Conservation (phyloP, 139 green algal species). For the Coelastrella sp. region DNA sequence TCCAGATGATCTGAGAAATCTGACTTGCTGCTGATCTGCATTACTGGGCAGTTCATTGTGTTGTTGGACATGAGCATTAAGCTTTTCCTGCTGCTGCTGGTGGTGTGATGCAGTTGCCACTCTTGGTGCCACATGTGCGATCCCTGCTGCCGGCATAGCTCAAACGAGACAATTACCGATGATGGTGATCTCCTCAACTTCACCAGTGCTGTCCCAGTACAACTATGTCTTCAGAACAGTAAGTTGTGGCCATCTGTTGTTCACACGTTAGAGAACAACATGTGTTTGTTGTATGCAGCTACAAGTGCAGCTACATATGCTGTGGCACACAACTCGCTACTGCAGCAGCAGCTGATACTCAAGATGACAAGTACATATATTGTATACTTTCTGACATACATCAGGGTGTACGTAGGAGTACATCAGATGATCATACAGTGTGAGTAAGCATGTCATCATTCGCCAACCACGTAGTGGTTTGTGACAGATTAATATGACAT, state of each 20-base stretch:
- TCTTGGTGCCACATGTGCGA: neutral
- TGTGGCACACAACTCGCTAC: neutral
- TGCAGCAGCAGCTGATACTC: neutral
- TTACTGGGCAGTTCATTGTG: neutral
- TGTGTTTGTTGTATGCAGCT: neutral
- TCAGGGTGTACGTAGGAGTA: too few relatives aligned
- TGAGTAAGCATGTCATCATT: too few relatives aligned
- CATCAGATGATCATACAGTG: too few relatives aligned
- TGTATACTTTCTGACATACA: neutral
- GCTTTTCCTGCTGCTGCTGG: neutral
- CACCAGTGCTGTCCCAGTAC: neutral
- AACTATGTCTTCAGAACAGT: constrained; percentile 28
- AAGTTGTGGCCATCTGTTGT: neutral
- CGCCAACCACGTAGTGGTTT: too few relatives aligned
- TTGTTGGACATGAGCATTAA: neutral
- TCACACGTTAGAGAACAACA: neutral
- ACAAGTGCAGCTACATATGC: neutral
- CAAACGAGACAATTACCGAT: neutral
- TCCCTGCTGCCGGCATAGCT: too few relatives aligned
- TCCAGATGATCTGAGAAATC: neutral
- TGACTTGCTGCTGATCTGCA: neutral
- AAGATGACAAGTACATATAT: neutral
- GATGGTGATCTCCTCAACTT: neutral
- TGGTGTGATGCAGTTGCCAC: neutral
- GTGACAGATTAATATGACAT: neutral